Percentiles rank a stretch among this genome's conserved stretches.
phyloP scores from a whole-genome alignment of 495 filamentous ascomycete species.

The Parathielavia appendiculata region DNA sequence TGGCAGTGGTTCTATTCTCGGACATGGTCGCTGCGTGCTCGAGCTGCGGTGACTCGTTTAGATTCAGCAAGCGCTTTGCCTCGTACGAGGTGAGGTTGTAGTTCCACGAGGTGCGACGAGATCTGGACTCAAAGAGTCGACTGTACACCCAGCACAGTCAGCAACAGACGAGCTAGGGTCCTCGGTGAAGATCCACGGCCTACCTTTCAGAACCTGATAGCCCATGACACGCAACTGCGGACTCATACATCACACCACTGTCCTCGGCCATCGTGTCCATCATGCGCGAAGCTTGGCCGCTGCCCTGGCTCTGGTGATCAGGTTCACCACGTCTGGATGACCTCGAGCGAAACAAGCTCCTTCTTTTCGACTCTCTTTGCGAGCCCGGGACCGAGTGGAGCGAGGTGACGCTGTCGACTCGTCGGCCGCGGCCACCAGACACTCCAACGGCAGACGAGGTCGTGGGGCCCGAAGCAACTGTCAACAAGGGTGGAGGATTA shows the following conservation, averaged over 20 bases:
- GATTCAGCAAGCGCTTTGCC: slow-evolving; percentile 39
- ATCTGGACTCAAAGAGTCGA: slow-evolving; percentile 23
- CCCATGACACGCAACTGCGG: slow-evolving; percentile 29
- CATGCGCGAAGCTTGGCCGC: slow-evolving; percentile 18
- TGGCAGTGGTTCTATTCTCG: slow-evolving; percentile 33
- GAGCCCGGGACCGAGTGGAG: slow-evolving; percentile 15
- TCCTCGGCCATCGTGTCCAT: slow-evolving; percentile 24
- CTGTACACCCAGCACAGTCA: slow-evolving; percentile 21
- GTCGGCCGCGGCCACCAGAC: slow-evolving; percentile 7
- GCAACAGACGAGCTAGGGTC: neutral
- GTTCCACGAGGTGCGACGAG: slow-evolving; percentile 38
- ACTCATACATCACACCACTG: slow-evolving; percentile 35
- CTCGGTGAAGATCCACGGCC: neutral
- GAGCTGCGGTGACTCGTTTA: slow-evolving; percentile 33
- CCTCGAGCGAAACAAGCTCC: slow-evolving; percentile 34
- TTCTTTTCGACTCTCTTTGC: slow-evolving; percentile 23
- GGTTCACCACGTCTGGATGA: slow-evolving; percentile 25
- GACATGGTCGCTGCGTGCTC: slow-evolving; percentile 31
- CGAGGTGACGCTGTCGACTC: slow-evolving; percentile 21
- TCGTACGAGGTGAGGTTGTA: slow-evolving; percentile 43
- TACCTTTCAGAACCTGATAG: slow-evolving; percentile 25
- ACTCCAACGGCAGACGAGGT: slow-evolving; percentile 16
- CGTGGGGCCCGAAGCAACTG: slow-evolving; percentile 21
- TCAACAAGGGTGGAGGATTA: slow-evolving; percentile 20
- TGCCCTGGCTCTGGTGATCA: slow-evolving; percentile 17